Evolutionary conservation across 768 basidiomycete species (phyloP), one percentile per base, ranked within the genome.

Genomic region (Mycena indigotica): DNA sequence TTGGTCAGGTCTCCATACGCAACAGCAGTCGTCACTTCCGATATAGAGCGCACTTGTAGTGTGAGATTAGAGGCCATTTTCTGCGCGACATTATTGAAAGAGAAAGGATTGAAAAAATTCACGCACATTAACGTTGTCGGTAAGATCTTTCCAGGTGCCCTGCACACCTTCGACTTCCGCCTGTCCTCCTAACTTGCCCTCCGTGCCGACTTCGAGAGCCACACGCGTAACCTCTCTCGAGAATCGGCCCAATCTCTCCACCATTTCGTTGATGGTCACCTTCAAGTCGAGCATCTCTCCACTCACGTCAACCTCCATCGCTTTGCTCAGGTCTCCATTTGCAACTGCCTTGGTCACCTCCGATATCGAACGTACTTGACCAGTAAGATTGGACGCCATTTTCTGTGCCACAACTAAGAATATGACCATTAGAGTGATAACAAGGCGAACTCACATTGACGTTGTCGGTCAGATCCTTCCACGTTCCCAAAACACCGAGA

Each of bases 271-370:
- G 39, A 54, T 54, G 4, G 53, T 54, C 10, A 54, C 40, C 28
- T 54, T 93, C 70, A 93, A 76, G 70, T 92, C 89, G 60, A 89
- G 73, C 52, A 97, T 96, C 73, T 97, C 95, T 21, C 95, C 95
- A 25, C 86, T 81, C 6, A 91, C 90, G 64, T 91, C 87, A 55
- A 92, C 89, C 55, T 88, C 82, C 67, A 93, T 90, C 30, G 82
- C 81, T 67, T 86, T 82, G 65, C 76, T 82, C 60, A 93, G 70
- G 69, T 93, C 89, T 40, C 91, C 91, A 53, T 78, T 71, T 0
- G 94, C 94, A 69, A 96, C 93, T 4, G 85, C 84, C 58, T 84
- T 86, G 16, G 85, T 86, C 66, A 88, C 85, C 63, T 88, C 86
- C 6, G 89, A 89, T 66, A 92, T 93, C 40, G 86, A 88, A 50